These are phyloP conservation scores for Cladophialophora carrionii DNA, from an alignment of 2,329 filamentous ascomycete genomes.

Conservation along the genomic window DNA sequence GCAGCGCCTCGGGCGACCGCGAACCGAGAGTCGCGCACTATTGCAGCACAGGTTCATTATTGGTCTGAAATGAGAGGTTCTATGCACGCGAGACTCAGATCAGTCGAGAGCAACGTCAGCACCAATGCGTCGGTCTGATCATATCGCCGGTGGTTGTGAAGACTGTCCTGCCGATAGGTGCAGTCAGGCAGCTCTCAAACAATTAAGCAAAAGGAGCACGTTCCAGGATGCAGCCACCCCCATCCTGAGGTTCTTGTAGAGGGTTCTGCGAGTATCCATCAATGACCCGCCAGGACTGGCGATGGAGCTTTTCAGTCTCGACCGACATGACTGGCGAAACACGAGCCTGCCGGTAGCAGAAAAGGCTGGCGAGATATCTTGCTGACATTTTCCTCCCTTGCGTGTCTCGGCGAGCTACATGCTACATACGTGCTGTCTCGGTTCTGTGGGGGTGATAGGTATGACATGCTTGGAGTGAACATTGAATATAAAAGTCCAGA, in stretches of 20 bases:
- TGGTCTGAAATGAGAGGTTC: not conserved
- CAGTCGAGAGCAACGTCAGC: too few species aligned
- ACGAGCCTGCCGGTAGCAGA: not conserved
- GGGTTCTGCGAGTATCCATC: not conserved
- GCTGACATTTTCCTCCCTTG: not conserved
- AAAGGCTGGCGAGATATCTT: not conserved
- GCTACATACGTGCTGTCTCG: not conserved
- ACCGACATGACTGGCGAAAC: not conserved
- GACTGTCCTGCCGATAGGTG: not conserved
- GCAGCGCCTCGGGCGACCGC: not conserved
- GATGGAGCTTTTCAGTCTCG: not conserved
- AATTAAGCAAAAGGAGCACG: not conserved
- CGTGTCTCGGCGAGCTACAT: not conserved
- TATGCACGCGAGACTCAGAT: not conserved
- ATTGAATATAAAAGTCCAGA: not conserved
- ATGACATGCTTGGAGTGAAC: not conserved
- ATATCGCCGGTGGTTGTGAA: not conserved
- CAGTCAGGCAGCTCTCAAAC: not conserved
- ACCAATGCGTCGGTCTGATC: not conserved
- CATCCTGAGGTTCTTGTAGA: not conserved
- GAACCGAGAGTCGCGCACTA: not conserved
- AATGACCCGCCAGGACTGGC: not conserved
- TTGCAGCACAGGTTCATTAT: constrained; percentile 3
- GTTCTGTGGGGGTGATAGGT: not conserved
- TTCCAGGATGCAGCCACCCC: not conserved